phyloP scores from a whole-genome alignment of 164 flowering plant genomes.

The Magnolia sinica region DNA sequence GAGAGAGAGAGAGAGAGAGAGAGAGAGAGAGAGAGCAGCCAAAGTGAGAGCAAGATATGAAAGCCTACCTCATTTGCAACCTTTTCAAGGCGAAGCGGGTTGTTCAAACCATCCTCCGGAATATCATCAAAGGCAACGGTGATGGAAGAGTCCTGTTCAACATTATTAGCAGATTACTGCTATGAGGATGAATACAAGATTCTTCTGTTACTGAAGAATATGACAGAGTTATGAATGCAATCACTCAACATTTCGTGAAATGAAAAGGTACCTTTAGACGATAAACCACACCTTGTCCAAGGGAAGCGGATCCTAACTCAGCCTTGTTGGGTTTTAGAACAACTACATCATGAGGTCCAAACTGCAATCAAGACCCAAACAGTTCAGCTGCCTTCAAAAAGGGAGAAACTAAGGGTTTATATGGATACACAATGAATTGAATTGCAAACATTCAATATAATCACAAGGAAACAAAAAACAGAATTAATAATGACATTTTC shows the following conservation, averaged over 20 bases:
- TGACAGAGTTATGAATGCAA: not conserved
- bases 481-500: no score
- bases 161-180: conserved; percentile 4
- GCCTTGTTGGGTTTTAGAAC: conserved; percentile 86
- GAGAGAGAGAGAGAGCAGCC: not conserved
- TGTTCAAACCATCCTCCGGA: conserved; percentile 92
- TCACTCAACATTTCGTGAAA: no score
- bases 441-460: no score
- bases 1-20: not conserved
- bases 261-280: conserved; percentile 67
- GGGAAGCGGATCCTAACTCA: conserved; percentile 77
- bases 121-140: conserved; percentile 95
- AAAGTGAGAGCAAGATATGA: not conserved
- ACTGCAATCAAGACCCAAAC: conserved; percentile 41
- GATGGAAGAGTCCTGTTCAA: conserved; percentile 78
- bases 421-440: no score
- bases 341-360: conserved; percentile 94
- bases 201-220: not conserved
- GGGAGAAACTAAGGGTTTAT: not conserved
- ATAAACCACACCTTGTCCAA: conserved; percentile 98
- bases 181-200: not conserved
- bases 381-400: not conserved
- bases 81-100: conserved; percentile 87
- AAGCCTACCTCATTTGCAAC: conserved; percentile 86
- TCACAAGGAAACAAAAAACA: no score